These are phyloP conservation scores for Martensiomyces pterosporus DNA, from an alignment of 192 early-diverging fungal species.

Conservation along the genomic window DNA sequence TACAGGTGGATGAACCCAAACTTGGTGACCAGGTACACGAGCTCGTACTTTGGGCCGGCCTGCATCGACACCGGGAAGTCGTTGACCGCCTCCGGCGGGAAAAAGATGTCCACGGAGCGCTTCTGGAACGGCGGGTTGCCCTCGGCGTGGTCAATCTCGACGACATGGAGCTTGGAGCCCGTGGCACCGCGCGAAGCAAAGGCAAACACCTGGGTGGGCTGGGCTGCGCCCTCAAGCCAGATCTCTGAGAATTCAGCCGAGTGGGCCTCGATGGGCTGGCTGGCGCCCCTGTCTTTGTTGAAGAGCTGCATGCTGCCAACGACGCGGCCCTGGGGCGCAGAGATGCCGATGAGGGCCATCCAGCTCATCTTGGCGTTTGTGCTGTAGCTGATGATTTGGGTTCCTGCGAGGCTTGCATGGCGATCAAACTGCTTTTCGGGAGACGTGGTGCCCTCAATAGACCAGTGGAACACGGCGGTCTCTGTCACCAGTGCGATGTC, in stretches of 20 bases:
- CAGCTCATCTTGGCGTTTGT: constrained; percentile 89
- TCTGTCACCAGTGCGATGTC: constrained; percentile 87
- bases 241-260: constrained; percentile 94
- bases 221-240: constrained; percentile 66
- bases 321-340: constrained; percentile 83
- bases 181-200: constrained; percentile 81
- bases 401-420: constrained; percentile 71
- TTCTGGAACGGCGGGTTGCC: constrained; percentile 88
- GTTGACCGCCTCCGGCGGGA: constrained; percentile 90
- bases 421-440: constrained; percentile 94
- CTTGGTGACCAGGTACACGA: constrained; percentile 96
- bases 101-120: constrained; percentile 87
- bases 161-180: constrained; percentile 91
- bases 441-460: constrained; percentile 82
- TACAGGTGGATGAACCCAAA: constrained; percentile 97
- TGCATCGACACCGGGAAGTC: constrained; percentile 99
- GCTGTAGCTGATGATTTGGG: constrained; percentile 96
- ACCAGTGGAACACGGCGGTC: constrained; percentile 92
- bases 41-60: constrained; percentile 87
- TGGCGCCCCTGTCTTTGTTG: constrained; percentile 86
- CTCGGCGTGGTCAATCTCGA: constrained; percentile 94
- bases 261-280: constrained; percentile 95
- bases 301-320: constrained; percentile 96
- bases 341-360: constrained; percentile 93
- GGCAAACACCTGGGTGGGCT: constrained; percentile 85